These are phyloP conservation scores for Suillus weaverae DNA, from an alignment of 768 basidiomycete genomes.

Conservation along the genomic window DNA sequence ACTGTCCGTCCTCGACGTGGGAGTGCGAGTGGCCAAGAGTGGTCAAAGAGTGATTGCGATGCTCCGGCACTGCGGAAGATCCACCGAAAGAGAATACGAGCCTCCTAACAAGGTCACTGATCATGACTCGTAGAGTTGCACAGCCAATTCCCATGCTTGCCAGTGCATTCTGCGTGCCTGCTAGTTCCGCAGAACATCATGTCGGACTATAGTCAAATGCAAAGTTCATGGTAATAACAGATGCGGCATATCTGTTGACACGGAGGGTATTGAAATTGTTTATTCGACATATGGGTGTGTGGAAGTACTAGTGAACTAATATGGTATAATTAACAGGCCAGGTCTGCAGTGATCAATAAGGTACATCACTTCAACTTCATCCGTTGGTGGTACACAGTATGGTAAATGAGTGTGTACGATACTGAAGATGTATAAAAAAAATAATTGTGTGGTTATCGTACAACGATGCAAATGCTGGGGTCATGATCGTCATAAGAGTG, in stretches of 20 bases:
- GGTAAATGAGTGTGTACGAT: slow-evolving; percentile 26
- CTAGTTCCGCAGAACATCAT: slow-evolving; percentile 5
- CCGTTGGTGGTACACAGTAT: slow-evolving; percentile 20
- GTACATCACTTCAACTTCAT: slow-evolving; percentile 26
- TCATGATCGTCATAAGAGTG: slow-evolving; percentile 17
- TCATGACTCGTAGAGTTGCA: slow-evolving; percentile 5
- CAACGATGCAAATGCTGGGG: slow-evolving; percentile 24
- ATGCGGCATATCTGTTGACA: slow-evolving; percentile 6
- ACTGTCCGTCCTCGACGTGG: slow-evolving; percentile 17
- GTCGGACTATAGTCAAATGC: background rate
- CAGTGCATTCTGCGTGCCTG: too few species aligned
- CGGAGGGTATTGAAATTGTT: slow-evolving; percentile 1
- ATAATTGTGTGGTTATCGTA: slow-evolving; percentile 33
- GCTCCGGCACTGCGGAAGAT: slow-evolving; percentile 8
- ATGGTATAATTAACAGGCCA: slow-evolving; percentile 34
- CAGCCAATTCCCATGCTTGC: slow-evolving; percentile 15
- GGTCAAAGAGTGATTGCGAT: background rate
- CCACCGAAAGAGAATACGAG: slow-evolving; percentile 5
- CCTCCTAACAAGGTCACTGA: background rate
- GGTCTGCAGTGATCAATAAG: slow-evolving; percentile 25
- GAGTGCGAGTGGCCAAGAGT: background rate
- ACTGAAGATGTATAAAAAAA: slow-evolving; percentile 20
- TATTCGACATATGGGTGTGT: slow-evolving; percentile 5
- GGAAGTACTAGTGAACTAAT: slow-evolving; percentile 27
- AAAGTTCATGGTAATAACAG: background rate